Base-by-base conservation (phyloP, 768 basidiomycete species). In the Lactarius deliciosus region DNA sequence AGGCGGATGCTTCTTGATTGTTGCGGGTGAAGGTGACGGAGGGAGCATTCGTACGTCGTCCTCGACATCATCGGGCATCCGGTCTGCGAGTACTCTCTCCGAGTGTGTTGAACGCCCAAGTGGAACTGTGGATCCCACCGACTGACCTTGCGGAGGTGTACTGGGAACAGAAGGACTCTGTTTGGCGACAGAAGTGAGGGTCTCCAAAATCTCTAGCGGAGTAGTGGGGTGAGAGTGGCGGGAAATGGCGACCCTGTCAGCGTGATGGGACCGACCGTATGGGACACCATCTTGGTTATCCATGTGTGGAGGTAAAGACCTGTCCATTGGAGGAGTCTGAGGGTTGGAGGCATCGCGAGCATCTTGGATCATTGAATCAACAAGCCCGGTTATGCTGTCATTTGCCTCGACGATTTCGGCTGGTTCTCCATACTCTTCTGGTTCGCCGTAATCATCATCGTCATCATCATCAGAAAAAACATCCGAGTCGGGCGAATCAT, bases 301-400 rank as follows among this genome's bases (percentile, higher is more conserved):
- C n/a, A 84, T 73, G 59, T 85, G 85, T 15, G 79, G 78, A 22
- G 86, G 85, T 6, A 86, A 77, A 76, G 54, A 68, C 57, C 60
- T 74, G 71, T 69, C 77, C 67, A 56, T 71, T 11, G 76, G 57
- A 36, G 75, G 79, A 4, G 86, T 83, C 43, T 83, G 81, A 18
- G 84, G 71, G 72, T 78, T 40, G 73, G 73, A 65, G 64, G 69
- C 69, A 74, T 78, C 16, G 77, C 78, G 56, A 78, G 77, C 66
- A 47, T 77, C 78, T 60, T 83, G 81, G 65, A 90, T 80, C 80
- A 90, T 86, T 63, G 88, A 83, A 55, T 90, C 85, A 22, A 90
- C 88, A 34, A 89, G 80, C n/a, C 87, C 86, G 11, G 85, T 86
- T 69, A 90, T 85, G 73, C 86, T 89, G 63, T 83, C 78, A 66